phyloP scores from a whole-genome alignment of 2,329 filamentous ascomycete genomes.

The Metarhizium humberi region DNA sequence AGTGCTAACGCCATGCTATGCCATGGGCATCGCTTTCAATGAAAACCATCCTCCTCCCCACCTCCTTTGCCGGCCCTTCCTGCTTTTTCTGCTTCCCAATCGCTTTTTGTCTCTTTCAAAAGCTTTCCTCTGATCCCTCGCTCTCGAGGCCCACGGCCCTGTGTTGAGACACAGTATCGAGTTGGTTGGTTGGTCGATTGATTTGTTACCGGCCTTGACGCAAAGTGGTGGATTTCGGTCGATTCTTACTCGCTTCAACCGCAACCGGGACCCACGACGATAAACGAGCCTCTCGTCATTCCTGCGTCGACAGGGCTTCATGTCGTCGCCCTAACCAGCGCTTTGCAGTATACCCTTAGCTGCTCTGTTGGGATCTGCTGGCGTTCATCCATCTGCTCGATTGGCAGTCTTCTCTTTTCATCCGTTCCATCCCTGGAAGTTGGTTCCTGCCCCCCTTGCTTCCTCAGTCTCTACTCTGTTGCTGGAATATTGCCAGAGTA shows the following conservation, averaged over 20 bases:
- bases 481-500: conserved; percentile 31
- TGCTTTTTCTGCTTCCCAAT: not conserved
- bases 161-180: conserved; percentile 4
- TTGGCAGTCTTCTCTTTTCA: not conserved
- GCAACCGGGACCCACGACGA: not conserved
- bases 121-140: not conserved
- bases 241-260: not conserved
- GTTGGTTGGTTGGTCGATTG: conserved; percentile 1
- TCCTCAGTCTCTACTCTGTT: conserved; percentile 17
- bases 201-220: not conserved
- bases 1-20: not conserved
- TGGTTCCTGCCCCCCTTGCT: conserved; percentile 2
- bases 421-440: not conserved
- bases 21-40: not conserved
- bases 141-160: conserved; percentile 3
- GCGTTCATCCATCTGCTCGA: not conserved
- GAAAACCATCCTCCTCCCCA: conserved; percentile 8
- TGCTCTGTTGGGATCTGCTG: not conserved
- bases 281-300: not conserved
- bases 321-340: not conserved
- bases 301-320: not conserved
- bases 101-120: not conserved
- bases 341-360: not conserved
- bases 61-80: not conserved
- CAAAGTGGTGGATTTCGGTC: not conserved